phyloP scores from a whole-genome alignment of 345 rosid genomes.

The Eucalyptus curtisii region DNA sequence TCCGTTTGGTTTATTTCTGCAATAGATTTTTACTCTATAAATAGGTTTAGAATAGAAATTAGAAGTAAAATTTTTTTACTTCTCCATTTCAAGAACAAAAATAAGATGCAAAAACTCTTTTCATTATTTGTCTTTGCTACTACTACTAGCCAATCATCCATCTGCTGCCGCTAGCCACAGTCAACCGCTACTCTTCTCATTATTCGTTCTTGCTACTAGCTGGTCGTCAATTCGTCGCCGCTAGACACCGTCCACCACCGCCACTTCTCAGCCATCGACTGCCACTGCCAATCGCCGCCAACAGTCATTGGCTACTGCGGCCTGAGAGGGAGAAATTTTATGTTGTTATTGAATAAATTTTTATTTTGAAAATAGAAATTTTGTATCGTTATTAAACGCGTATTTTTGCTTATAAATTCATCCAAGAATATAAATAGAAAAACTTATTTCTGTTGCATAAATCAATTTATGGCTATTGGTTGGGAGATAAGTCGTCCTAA shows the following conservation, averaged over 20 bases:
- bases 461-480: accelerated
- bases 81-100: accelerated
- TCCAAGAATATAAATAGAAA: no score
- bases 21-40: no score
- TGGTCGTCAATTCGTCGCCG: accelerated
- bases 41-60: accelerated
- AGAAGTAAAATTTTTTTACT: no score
- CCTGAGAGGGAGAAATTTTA: accelerated
- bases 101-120: no score
- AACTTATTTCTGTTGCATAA: accelerated
- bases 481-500: neutral
- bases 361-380: no score
- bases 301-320: accelerated
- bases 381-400: accelerated
- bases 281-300: accelerated
- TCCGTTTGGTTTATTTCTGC: no score
- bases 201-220: no score
- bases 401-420: accelerated
- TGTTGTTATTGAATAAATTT: no score
- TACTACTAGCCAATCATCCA: no score
- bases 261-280: accelerated
- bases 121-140: no score
- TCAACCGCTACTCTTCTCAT: no score
- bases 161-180: accelerated
- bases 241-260: accelerated